Evolutionary conservation across 148 eudicot species (phyloP).

Genomic region (Chenopodium suecicum): DNA sequence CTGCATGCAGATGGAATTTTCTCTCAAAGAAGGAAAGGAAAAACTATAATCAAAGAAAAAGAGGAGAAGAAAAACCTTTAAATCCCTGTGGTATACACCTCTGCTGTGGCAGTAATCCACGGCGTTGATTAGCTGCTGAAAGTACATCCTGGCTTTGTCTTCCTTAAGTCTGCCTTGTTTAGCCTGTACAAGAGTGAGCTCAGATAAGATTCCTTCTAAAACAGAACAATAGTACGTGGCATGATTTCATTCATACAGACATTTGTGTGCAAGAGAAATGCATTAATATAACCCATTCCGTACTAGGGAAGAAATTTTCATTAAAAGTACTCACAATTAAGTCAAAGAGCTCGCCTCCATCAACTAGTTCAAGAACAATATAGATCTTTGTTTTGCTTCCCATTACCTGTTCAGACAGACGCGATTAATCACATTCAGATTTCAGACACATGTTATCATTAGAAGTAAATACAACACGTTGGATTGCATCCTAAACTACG

Average conservation of each 20-base stretch:
- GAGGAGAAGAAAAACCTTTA: conserved; percentile 47
- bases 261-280: background rate
- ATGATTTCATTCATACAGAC: background rate
- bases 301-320: background rate
- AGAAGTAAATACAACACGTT: background rate
- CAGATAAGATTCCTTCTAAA: background rate
- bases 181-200: conserved; percentile 37
- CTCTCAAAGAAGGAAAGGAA: background rate
- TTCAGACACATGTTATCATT: background rate
- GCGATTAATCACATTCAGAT: background rate
- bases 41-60: background rate
- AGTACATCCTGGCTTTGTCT: conserved; percentile 74
- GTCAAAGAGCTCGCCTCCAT: conserved; percentile 92
- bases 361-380: conserved; percentile 79
- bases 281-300: background rate
- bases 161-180: conserved; percentile 74
- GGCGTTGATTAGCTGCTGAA: conserved; percentile 89
- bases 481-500: background rate
- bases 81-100: conserved; percentile 92
- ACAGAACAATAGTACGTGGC: background rate
- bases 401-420: conserved; percentile 59
- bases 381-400: conserved; percentile 94
- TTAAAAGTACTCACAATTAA: conserved; percentile 58
- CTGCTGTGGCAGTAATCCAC: conserved; percentile 97
- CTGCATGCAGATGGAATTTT: background rate